Evolutionary conservation across 352 stramenopile species (phyloP).

Genomic region (Globisporangium radiosum): DNA sequence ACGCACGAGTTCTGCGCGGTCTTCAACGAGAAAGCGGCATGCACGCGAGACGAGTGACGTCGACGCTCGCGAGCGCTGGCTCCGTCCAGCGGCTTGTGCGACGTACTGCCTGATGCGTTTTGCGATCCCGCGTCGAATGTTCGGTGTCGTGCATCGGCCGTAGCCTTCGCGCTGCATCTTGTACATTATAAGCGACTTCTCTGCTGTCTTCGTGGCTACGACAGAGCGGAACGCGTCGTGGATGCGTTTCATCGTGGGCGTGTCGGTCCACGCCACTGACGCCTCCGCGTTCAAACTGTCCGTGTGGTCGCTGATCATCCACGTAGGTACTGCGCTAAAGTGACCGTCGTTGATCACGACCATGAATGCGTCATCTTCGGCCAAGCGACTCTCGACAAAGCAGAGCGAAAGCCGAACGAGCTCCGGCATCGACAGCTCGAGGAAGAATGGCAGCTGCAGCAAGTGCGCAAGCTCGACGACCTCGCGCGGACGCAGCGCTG

Average conservation of each 20-base stretch:
- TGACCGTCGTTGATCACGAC: constrained; percentile 5
- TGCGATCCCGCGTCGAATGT: constrained; percentile 1
- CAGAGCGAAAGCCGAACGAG: constrained; percentile 22
- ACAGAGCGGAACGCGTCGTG: constrained; percentile 4
- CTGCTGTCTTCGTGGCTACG: background rate
- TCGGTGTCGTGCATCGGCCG: constrained; percentile 6
- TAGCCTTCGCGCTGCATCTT: constrained; percentile 15
- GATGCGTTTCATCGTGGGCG: background rate
- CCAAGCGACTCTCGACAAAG: constrained; percentile 12
- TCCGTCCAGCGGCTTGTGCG: background rate
- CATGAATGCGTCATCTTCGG: constrained; percentile 14
- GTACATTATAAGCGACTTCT: constrained; percentile 10
- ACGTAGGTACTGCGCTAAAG: constrained; percentile 4
- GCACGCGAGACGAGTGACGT: constrained; percentile 14
- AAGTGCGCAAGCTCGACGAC: constrained; percentile 18
- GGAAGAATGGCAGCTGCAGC: constrained; percentile 22
- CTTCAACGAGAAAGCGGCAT: constrained; percentile 21
- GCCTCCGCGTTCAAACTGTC: no score
- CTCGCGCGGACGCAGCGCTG: constrained; percentile 10
- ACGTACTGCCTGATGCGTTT: constrained; percentile 5
- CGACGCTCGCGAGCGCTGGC: background rate
- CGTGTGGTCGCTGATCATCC: constrained; percentile 3
- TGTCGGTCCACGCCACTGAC: background rate
- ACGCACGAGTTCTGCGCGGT: constrained; percentile 27
- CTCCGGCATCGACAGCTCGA: constrained; percentile 18